Conservation (phyloP, 768 basidiomycete genomes). For the Russula olivacea region DNA sequence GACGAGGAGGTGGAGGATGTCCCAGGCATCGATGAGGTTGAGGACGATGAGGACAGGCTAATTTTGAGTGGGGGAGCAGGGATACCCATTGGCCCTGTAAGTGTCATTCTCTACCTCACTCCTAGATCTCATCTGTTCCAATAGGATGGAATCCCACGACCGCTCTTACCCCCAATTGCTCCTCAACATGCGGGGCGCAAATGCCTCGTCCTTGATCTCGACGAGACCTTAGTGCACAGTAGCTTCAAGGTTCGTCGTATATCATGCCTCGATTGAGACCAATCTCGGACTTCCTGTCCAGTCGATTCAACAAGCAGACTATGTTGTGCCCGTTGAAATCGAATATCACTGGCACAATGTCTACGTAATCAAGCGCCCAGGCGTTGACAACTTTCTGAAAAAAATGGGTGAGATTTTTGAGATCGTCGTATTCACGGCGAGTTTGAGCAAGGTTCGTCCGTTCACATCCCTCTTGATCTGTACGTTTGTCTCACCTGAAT, state of each 20-base stretch:
- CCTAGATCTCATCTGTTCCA: slow-evolving; percentile 1
- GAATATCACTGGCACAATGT: slow-evolving; percentile 98
- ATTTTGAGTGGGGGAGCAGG: slow-evolving; percentile 91
- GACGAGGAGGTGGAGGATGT: slow-evolving; percentile 58
- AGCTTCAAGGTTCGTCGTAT: slow-evolving; percentile 81
- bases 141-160: slow-evolving; percentile 81
- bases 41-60: slow-evolving; percentile 87
- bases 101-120: slow-evolving; percentile 31
- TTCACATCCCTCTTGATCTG: not conserved
- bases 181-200: slow-evolving; percentile 83
- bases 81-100: slow-evolving; percentile 87
- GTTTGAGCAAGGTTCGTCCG: slow-evolving; percentile 81
- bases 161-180: slow-evolving; percentile 80
- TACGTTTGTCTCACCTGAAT: slow-evolving; percentile 19
- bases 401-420: slow-evolving; percentile 99
- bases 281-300: slow-evolving; percentile 33
- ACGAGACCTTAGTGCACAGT: slow-evolving; percentile 95
- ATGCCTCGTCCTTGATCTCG: slow-evolving; percentile 93
- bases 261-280: not conserved
- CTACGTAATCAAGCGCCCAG: slow-evolving; percentile 97
- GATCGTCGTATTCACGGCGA: slow-evolving; percentile 96
- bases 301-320: slow-evolving; percentile 94
- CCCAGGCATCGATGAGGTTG: slow-evolving; percentile 49
- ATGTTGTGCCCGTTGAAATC: slow-evolving; percentile 98
- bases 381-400: slow-evolving; percentile 94